Evolutionary conservation across 306 rosid species (phyloP).

Genomic region (Sophora flavescens): DNA sequence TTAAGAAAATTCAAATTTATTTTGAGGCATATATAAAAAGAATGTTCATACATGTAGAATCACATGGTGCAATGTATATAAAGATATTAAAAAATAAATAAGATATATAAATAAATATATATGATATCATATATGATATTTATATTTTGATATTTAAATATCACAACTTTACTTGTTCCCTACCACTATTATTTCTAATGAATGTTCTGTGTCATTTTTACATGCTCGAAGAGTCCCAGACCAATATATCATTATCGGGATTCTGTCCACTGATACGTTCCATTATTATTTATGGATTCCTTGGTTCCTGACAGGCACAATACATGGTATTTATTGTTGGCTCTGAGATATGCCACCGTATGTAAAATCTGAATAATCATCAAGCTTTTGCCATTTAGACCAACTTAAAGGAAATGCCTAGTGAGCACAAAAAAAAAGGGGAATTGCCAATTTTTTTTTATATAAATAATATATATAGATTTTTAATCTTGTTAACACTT

Average conservation of each 20-base stretch:
- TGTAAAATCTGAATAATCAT: background rate
- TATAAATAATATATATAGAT: no score
- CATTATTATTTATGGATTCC: slow-evolving; percentile 36
- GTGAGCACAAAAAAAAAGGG: no score
- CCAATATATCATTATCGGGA: slow-evolving; percentile 57
- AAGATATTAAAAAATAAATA: no score
- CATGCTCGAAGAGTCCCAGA: slow-evolving; percentile 33
- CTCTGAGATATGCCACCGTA: background rate
- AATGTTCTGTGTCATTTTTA: slow-evolving; percentile 22
- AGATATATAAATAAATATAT: no score
- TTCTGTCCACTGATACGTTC: slow-evolving; percentile 48
- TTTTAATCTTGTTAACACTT: background rate
- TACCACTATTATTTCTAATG: slow-evolving; percentile 36
- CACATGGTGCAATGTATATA: no score
- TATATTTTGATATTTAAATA: no score
- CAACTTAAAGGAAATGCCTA: background rate
- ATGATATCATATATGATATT: no score
- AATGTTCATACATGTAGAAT: no score
- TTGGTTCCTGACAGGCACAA: slow-evolving; percentile 19
- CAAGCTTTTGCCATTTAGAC: background rate
- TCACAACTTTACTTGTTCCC: no score
- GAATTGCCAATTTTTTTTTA: no score
- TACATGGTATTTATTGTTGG: background rate
- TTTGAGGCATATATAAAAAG: no score
- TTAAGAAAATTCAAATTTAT: no score